Percentiles rank a stretch among this genome's conserved stretches.
Evolutionary conservation across 2,329 filamentous ascomycete genomes (phyloP).

Genomic region (Penicillium sp.): DNA sequence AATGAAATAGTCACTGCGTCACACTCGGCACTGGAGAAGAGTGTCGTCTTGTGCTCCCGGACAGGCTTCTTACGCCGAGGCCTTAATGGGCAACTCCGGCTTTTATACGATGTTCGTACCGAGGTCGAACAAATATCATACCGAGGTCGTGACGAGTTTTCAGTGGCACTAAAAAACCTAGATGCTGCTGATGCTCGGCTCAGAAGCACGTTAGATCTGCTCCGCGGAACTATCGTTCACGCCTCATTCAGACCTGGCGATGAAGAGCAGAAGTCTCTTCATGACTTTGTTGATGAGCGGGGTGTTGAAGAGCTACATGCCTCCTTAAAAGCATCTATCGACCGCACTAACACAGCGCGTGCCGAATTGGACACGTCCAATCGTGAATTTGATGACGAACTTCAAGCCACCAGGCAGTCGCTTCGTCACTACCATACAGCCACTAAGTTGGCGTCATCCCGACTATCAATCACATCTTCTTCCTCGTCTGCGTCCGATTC

Average conservation of each 20-base stretch:
- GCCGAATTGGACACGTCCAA: conserved; percentile 55
- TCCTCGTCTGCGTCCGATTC: conserved; percentile 37
- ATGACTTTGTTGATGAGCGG: conserved; percentile 66
- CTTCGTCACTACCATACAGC: conserved; percentile 47
- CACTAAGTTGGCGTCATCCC: conserved; percentile 42
- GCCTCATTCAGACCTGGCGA: conserved; percentile 53
- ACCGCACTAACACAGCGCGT: conserved; percentile 61
- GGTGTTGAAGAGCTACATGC: conserved; percentile 59
- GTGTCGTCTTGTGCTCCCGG: conserved; percentile 69
- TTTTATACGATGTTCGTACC: conserved; percentile 45
- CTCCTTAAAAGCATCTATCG: conserved; percentile 59
- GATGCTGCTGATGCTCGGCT: conserved; percentile 61
- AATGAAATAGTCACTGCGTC: conserved; percentile 81
- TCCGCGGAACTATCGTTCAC: conserved; percentile 61
- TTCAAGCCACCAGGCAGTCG: conserved; percentile 63
- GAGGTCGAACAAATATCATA: conserved; percentile 47
- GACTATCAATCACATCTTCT: conserved; percentile 35
- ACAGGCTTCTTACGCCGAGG: conserved; percentile 66
- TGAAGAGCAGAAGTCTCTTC: conserved; percentile 56
- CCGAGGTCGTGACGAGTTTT: conserved; percentile 46
- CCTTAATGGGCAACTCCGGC: conserved; percentile 52
- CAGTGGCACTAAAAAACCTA: conserved; percentile 54
- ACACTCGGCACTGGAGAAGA: conserved; percentile 73
- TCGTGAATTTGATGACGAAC: conserved; percentile 70
- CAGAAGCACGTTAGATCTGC: conserved; percentile 54